These are phyloP conservation scores for Pelargonium australe DNA, from an alignment of 441 rosid genomes.

Conservation along the genomic window DNA sequence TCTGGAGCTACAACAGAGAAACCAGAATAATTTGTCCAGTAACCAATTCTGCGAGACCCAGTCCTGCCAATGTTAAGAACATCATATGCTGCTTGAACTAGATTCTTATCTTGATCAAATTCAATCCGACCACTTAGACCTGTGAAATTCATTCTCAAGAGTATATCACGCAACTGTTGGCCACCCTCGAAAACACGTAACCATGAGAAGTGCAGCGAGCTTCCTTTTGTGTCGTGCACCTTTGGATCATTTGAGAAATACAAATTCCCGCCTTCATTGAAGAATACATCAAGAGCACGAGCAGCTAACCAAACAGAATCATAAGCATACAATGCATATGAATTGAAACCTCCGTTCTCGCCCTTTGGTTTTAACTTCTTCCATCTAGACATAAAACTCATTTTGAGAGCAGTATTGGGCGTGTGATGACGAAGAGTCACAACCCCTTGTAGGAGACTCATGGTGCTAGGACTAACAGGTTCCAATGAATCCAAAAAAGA, in stretches of 20 bases:
- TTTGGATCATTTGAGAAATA: conserved; percentile 61
- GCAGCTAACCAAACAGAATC: conserved; percentile 93
- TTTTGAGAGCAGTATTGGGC: conserved; percentile 53
- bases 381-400: conserved; percentile 47
- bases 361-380: conserved; percentile 36
- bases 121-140: conserved; percentile 60
- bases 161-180: conserved; percentile 44
- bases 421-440: conserved; percentile 75
- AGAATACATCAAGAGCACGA: conserved; percentile 56
- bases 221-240: conserved; percentile 37
- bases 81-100: conserved; percentile 64
- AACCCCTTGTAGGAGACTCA: conserved; percentile 80
- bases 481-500: conserved; percentile 56
- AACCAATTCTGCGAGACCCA: conserved; percentile 60
- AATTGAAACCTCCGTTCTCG: conserved; percentile 38
- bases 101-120: conserved; percentile 51
- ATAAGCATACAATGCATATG: conserved; percentile 81
- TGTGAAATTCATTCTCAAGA: conserved; percentile 54
- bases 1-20: conserved; percentile 62
- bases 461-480: conserved; percentile 31
- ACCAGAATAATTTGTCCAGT: conserved; percentile 75
- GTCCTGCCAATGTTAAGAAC: conserved; percentile 63
- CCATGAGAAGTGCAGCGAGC: conserved; percentile 44
- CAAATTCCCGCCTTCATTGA: conserved; percentile 46
- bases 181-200: conserved; percentile 70